These are phyloP conservation scores for Knufia petricola DNA, from an alignment of 2,329 filamentous ascomycete genomes.

Conservation along the genomic window DNA sequence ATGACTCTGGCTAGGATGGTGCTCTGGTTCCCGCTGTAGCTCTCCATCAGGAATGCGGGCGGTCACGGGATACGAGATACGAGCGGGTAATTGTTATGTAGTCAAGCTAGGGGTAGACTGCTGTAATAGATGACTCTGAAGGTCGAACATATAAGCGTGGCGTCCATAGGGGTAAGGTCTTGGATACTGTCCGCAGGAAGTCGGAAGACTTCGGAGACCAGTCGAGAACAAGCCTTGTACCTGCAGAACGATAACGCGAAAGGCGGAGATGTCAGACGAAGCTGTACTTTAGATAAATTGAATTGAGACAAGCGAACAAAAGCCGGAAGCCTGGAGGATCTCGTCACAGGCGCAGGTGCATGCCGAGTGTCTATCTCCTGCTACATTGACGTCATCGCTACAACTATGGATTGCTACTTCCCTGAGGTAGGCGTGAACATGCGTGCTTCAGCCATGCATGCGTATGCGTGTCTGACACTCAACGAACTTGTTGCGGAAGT, in stretches of 20 bases:
- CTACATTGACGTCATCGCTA: too few species aligned
- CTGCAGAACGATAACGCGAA: not conserved
- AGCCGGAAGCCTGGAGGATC: not conserved
- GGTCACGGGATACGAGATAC: conserved; percentile 10
- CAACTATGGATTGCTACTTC: too few species aligned
- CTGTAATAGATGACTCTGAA: too few species aligned
- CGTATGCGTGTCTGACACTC: too few species aligned
- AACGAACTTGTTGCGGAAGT: not conserved
- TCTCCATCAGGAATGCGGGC: not conserved
- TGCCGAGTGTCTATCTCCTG: too few species aligned
- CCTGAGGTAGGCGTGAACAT: too few species aligned
- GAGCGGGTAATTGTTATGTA: not conserved
- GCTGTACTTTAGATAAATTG: too few species aligned
- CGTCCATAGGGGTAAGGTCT: not conserved
- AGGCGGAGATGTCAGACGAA: not conserved
- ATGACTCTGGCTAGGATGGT: conserved; percentile 12
- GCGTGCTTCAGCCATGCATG: too few species aligned
- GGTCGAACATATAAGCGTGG: too few species aligned
- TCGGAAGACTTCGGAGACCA: conserved; percentile 3
- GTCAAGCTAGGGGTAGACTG: not conserved
- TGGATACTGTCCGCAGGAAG: too few species aligned
- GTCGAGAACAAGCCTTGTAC: not conserved
- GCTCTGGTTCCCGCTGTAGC: not conserved
- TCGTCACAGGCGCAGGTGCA: too few species aligned
- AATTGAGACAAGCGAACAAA: not conserved